Conservation (phyloP, 495 filamentous ascomycete species). For the Penicillium silybi region DNA sequence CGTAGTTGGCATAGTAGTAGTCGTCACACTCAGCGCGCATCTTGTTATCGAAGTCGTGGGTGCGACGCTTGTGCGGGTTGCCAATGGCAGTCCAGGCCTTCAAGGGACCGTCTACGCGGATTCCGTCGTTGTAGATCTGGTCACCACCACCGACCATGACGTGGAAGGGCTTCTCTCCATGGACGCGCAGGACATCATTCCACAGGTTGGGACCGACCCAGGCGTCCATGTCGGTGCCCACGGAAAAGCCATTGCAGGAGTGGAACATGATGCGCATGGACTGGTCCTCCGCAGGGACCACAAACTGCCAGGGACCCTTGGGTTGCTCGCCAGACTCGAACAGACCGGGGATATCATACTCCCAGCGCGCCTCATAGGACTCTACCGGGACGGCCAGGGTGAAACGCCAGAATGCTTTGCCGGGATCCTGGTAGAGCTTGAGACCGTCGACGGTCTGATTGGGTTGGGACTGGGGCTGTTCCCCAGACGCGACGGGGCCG, state of each 20-base stretch:
- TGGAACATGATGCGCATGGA: conserved; percentile 96
- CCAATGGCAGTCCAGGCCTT: conserved; percentile 72
- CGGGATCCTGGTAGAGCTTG: conserved; percentile 74
- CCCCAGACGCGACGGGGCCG: conserved; percentile 31
- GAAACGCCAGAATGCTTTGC: conserved; percentile 82
- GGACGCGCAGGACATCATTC: conserved; percentile 80
- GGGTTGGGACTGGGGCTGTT: conserved; percentile 6
- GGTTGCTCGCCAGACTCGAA: conserved; percentile 35
- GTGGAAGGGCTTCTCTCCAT: conserved; percentile 72
- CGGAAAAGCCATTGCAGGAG: conserved; percentile 94
- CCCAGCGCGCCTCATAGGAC: conserved; percentile 45
- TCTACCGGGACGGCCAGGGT: conserved; percentile 51
- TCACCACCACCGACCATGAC: conserved; percentile 96
- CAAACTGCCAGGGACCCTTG: conserved; percentile 54
- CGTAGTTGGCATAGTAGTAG: conserved; percentile 88
- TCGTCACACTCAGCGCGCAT: conserved; percentile 77
- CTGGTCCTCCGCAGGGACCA: conserved; percentile 69
- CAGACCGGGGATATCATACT: conserved; percentile 44
- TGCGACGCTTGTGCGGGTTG: conserved; percentile 78
- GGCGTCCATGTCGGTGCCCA: conserved; percentile 81
- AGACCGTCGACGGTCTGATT: conserved; percentile 42
- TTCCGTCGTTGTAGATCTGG: conserved; percentile 91
- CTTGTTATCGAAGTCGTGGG: conserved; percentile 68
- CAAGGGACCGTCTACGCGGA: conserved; percentile 78
- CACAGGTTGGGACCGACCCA: conserved; percentile 81